A percentile compares a stretch with the other conserved stretches of the same genome.
These are phyloP conservation scores for Penicillium daleae DNA, from an alignment of 495 filamentous ascomycete genomes.

Conservation along the genomic window DNA sequence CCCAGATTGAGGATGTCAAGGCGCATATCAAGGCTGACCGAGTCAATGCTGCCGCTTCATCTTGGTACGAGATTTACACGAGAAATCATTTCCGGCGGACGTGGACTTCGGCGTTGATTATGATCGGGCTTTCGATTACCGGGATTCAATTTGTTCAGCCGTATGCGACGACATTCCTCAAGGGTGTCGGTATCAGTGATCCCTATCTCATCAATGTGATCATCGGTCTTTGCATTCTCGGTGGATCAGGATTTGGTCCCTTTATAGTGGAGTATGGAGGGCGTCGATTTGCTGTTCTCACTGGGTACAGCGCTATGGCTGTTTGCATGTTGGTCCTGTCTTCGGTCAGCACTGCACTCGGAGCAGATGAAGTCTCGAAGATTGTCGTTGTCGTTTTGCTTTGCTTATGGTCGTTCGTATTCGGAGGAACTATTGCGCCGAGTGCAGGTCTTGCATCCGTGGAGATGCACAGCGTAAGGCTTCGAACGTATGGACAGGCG, in stretches of 20 bases:
- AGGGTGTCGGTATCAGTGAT: slow-evolving; percentile 30
- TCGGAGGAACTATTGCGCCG: slow-evolving; percentile 33
- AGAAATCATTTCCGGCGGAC: slow-evolving; percentile 28
- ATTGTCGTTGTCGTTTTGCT: slow-evolving; percentile 31
- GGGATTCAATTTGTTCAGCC: slow-evolving; percentile 38
- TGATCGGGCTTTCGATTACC: slow-evolving; percentile 33
- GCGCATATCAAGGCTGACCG: slow-evolving; percentile 30
- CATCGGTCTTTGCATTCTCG: slow-evolving; percentile 34
- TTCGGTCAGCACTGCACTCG: slow-evolving; percentile 26
- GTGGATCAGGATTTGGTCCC: slow-evolving; percentile 28
- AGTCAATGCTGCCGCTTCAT: slow-evolving; percentile 4
- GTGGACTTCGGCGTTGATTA: slow-evolving; percentile 26
- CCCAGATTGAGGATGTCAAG: slow-evolving; percentile 31
- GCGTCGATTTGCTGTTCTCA: slow-evolving; percentile 29
- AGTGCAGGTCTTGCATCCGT: slow-evolving; percentile 26
- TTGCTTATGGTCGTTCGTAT: slow-evolving; percentile 36
- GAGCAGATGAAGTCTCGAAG: slow-evolving; percentile 9
- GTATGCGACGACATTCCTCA: slow-evolving; percentile 33
- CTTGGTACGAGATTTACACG: slow-evolving; percentile 31
- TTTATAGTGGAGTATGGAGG: slow-evolving; percentile 34
- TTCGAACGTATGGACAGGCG: slow-evolving; percentile 39
- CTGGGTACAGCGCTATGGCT: slow-evolving; percentile 31
- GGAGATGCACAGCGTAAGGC: slow-evolving; percentile 37
- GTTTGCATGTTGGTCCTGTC: slow-evolving; percentile 36
- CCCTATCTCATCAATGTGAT: slow-evolving; percentile 38